Evolutionary conservation across 73 alveolate genomes (phyloP), one percentile per base, ranked within the genome.

Genomic region (Effrenium voratum): DNA sequence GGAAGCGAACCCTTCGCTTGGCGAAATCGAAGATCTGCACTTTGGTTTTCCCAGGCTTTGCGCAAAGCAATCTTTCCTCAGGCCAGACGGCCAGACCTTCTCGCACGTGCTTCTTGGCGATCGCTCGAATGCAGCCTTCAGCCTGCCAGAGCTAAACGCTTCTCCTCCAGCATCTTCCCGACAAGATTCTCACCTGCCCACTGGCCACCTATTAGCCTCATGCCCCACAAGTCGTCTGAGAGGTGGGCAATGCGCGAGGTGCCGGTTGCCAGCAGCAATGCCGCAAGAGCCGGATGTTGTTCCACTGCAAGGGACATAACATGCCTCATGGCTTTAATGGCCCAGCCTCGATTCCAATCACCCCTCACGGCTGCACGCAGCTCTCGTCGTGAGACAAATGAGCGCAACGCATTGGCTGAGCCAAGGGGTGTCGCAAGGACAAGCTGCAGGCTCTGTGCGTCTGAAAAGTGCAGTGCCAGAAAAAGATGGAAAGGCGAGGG

Each of bases 261-360:
- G 49, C 95, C 95, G 5, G 95, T 87, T 28, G 55, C 80, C 84
- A 87, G 12, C 84, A 87, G 50, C 70, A 87, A 30, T 2, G 82
- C 66, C 22, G 95, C 95, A 30, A 87, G 50, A 34, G 84, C 34
- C 26, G 95, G 95, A 49, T 87, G 95, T 28, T 87, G 95, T 2
- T 87, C 95, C 84, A 87, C 52, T 32, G 95, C 95, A 45, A 87
- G 47, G 84, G 63, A 86, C 19, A 86, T 86, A 40, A 32, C 52
- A 45, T 86, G 94, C 36, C 94, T 66, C 94, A 86, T 86, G 46
- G 94, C 94, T 6, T 86, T 86, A 60, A 86, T 41, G 13, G 94
- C 94, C 63, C 95, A 26, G 34, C 95, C 95, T 1, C n/a, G 66
- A 13, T 43, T 36, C 95, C 95, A 87, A 30, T 87, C 95, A 16